A percentile compares a stretch with the other conserved stretches of the same genome.
phyloP scores from a whole-genome alignment of 805 yeast species.

The Ogataea nakhonphanomensis region DNA sequence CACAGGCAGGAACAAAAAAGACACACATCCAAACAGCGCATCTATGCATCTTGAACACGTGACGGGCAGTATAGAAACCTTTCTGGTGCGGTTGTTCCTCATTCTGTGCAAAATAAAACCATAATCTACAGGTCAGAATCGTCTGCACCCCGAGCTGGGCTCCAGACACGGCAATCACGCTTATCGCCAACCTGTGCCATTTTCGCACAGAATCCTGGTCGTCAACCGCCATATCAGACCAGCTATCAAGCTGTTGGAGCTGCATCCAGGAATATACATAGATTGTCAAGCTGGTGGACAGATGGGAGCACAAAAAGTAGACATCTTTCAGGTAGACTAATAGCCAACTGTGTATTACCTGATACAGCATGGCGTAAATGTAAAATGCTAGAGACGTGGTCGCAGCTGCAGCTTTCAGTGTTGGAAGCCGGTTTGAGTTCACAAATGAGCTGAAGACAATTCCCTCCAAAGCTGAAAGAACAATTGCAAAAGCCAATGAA shows the following conservation, averaged over 20 bases:
- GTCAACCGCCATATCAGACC: too few relatives aligned
- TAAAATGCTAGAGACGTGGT: constrained; percentile 41
- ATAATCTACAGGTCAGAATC: too few relatives aligned
- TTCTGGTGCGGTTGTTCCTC: too few relatives aligned
- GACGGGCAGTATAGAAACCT: constrained; percentile 24
- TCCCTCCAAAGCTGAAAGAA: constrained; percentile 36
- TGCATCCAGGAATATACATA: constrained; percentile 45
- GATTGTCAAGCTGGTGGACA: neutral
- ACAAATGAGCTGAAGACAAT: constrained; percentile 40
- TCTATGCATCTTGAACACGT: constrained; percentile 38
- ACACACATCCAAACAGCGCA: constrained; percentile 29
- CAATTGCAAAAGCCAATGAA: constrained; percentile 34
- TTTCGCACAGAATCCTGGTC: too few relatives aligned
- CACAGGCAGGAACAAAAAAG: constrained; percentile 44
- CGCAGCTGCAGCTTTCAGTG: constrained; percentile 17
- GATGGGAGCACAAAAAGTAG: constrained; percentile 33
- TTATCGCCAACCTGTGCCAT: too few relatives aligned
- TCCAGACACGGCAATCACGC: too few relatives aligned
- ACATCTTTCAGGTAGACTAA: constrained; percentile 37
- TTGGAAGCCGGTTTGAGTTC: constrained; percentile 18
- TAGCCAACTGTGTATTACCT: constrained; percentile 34
- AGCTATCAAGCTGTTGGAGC: constrained; percentile 11
- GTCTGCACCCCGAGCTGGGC: too few relatives aligned
- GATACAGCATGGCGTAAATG: constrained; percentile 42
- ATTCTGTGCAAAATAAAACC: too few relatives aligned